Evolutionary conservation across 202 grass and related monocot genomes (phyloP).

Genomic region (Panicum virgatum): DNA sequence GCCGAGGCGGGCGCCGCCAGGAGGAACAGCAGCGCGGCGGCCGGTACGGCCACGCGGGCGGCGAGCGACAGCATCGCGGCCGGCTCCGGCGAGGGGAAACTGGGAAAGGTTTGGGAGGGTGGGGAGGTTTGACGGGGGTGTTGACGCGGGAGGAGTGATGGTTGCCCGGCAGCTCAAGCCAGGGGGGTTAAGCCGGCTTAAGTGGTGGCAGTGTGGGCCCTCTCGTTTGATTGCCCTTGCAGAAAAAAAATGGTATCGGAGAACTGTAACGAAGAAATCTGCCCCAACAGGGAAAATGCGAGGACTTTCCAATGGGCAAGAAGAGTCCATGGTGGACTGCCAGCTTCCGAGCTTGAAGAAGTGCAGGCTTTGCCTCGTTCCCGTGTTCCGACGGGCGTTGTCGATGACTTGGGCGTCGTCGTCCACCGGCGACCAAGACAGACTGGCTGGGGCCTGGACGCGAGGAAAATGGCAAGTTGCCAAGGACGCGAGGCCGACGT

Average conservation of each 20-base stretch:
- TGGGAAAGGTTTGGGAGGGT: background rate
- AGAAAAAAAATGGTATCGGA: too few species aligned
- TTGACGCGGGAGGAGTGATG: constrained; percentile 26
- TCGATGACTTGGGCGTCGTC: background rate
- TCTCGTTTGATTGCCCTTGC: too few species aligned
- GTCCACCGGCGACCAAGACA: background rate
- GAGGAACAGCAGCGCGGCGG: constrained; percentile 14
- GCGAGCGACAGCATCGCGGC: constrained; percentile 6
- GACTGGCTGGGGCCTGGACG: background rate
- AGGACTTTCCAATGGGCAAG: background rate
- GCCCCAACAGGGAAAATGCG: background rate
- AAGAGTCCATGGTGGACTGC: background rate
- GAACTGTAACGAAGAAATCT: background rate
- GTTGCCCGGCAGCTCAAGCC: background rate
- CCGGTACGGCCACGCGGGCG: constrained; percentile 8
- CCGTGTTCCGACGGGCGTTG: background rate
- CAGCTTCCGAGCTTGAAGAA: constrained; percentile 5
- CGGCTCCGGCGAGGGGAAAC: background rate
- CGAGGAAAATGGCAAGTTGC: constrained; percentile 2
- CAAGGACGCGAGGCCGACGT: constrained; percentile 3
- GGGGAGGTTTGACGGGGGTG: background rate
- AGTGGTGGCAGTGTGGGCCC: constrained; percentile 8
- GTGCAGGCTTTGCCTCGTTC: too few species aligned
- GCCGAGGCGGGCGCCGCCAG: constrained; percentile 28
- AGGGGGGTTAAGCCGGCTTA: constrained; percentile 12